Conservation (phyloP, 345 rosid genomes). For the Hibiscus syriacus region DNA sequence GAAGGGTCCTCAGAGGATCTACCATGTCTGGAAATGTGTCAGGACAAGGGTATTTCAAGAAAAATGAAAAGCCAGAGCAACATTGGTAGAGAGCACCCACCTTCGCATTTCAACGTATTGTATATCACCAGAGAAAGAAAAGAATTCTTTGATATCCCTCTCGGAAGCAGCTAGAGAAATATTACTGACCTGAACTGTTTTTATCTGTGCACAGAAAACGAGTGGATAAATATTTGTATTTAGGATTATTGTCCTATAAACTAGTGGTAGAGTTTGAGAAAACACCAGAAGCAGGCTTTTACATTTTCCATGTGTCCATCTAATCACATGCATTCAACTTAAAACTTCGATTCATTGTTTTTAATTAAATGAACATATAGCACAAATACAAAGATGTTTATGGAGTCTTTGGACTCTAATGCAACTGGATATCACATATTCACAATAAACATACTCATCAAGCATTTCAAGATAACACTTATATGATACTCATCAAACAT, state of each 20-base stretch:
- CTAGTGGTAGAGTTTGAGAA: background rate
- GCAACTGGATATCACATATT: background rate
- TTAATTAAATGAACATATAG: background rate
- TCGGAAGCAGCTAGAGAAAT: slow-evolving; percentile 29
- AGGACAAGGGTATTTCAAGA: background rate
- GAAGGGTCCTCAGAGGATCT: background rate
- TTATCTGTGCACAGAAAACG: slow-evolving; percentile 23
- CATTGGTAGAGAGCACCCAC: slow-evolving; percentile 12
- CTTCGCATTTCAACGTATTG: slow-evolving; percentile 40
- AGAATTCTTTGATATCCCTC: slow-evolving; percentile 39
- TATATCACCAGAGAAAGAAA: slow-evolving; percentile 44
- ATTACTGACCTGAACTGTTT: slow-evolving; percentile 43
- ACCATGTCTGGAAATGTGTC: background rate
- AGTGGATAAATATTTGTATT: background rate
- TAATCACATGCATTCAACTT: background rate
- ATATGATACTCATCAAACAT: background rate
- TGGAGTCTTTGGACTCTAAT: background rate
- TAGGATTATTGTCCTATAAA: background rate
- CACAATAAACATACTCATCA: background rate
- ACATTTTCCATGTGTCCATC: background rate
- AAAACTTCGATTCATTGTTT: background rate
- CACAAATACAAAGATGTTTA: background rate
- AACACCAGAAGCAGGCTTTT: background rate
- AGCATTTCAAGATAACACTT: background rate
- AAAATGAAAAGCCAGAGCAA: background rate